These are phyloP conservation scores for Shiraia bambusicola DNA, from an alignment of 2,329 filamentous ascomycete genomes.

Conservation along the genomic window DNA sequence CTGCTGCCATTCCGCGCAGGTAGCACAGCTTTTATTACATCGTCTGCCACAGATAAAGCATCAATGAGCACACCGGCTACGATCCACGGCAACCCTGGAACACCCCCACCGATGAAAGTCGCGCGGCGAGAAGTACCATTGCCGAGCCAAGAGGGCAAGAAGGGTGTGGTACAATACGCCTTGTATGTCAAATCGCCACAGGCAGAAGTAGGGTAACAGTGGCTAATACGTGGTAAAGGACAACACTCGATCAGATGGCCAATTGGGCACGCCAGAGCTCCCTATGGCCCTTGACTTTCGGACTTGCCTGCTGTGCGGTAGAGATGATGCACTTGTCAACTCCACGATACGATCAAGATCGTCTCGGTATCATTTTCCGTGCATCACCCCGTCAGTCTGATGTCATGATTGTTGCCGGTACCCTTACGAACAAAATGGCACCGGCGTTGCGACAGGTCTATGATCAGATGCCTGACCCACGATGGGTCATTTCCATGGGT, in stretches of 20 bases:
- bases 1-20: constrained; percentile 64
- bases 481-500: constrained; percentile 85
- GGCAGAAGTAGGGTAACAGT: neutral
- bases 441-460: constrained; percentile 87
- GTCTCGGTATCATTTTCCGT: constrained; percentile 88
- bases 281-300: constrained; percentile 91
- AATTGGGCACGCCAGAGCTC: constrained; percentile 88
- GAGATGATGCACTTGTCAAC: constrained; percentile 95
- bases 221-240: constrained; percentile 52
- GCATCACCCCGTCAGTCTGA: constrained; percentile 87
- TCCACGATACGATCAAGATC: constrained; percentile 89
- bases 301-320: constrained; percentile 84
- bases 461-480: constrained; percentile 91
- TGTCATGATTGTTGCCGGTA: constrained; percentile 93
- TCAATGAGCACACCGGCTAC: constrained; percentile 57
- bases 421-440: constrained; percentile 95
- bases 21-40: constrained; percentile 65
- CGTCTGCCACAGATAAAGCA: constrained; percentile 65
- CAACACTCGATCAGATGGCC: constrained; percentile 76
- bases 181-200: constrained; percentile 62
- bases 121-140: constrained; percentile 71
- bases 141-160: constrained; percentile 75
- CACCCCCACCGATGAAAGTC: constrained; percentile 55
- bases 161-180: constrained; percentile 80
- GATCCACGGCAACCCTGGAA: constrained; percentile 56